These are phyloP conservation scores for Mycena floridula DNA, from an alignment of 768 basidiomycete species.

Conservation along the genomic window DNA sequence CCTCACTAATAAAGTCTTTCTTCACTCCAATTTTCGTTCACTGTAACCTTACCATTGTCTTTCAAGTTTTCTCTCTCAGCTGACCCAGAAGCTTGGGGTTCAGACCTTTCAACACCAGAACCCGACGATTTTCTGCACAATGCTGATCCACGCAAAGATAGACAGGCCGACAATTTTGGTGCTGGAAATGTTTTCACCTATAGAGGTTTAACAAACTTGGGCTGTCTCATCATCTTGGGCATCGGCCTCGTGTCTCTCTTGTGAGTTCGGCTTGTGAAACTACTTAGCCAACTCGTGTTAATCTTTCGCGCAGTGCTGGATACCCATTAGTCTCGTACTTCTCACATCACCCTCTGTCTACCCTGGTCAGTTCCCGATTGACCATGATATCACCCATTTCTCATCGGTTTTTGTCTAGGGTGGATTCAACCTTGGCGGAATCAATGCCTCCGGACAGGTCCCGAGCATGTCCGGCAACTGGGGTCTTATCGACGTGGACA, in stretches of 20 bases:
- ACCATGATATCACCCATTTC: too few species aligned
- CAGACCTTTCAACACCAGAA: conserved; percentile 55
- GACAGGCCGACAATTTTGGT: conserved; percentile 48
- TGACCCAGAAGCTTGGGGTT: conserved; percentile 69
- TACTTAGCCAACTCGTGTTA: background rate
- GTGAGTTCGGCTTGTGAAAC: conserved; percentile 29
- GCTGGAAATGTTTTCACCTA: conserved; percentile 61
- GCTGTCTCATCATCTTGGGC: conserved; percentile 55
- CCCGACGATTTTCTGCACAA: conserved; percentile 71
- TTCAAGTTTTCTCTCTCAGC: conserved; percentile 68
- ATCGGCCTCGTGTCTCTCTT: conserved; percentile 52
- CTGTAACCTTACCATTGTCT: background rate
- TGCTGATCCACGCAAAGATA: conserved; percentile 60
- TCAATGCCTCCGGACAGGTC: conserved; percentile 72
- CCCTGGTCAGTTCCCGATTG: conserved; percentile 61
- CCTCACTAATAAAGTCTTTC: too few species aligned
- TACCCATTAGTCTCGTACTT: conserved; percentile 61
- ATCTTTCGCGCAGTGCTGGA: conserved; percentile 40
- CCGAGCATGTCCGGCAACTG: conserved; percentile 57
- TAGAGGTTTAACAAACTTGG: conserved; percentile 67
- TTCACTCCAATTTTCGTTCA: background rate
- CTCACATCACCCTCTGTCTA: conserved; percentile 34
- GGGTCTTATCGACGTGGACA: conserved; percentile 72
- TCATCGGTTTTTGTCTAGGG: conserved; percentile 1
- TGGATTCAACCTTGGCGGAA: conserved; percentile 72